Conservation (phyloP, 768 basidiomycete species). For the Kwoniella sp. region DNA sequence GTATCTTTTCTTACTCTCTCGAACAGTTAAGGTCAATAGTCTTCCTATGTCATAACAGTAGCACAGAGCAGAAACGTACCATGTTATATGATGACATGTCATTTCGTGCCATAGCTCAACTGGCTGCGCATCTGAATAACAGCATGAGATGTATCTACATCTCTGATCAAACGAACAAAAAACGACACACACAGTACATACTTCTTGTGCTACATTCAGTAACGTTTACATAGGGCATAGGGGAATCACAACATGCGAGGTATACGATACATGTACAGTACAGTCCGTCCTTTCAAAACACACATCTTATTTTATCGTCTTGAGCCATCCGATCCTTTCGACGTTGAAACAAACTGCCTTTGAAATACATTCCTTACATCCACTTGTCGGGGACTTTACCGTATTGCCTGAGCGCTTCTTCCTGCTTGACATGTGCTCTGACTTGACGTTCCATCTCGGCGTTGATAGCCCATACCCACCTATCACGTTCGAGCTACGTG, state of each 20-base stretch:
- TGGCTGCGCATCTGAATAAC: no score
- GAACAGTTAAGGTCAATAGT: no score
- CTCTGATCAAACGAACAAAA: no score
- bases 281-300: no score
- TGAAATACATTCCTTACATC: not conserved
- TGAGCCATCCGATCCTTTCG: not conserved
- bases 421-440: slow-evolving; percentile 66
- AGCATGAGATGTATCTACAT: no score
- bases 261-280: not conserved
- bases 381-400: slow-evolving; percentile 60
- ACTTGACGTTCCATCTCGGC: slow-evolving; percentile 82
- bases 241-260: not conserved
- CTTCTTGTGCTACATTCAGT: not conserved
- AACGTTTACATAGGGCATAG: not conserved
- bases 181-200: no score
- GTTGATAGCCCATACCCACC: slow-evolving; percentile 93
- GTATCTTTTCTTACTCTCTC: no score
- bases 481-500: slow-evolving; percentile 77
- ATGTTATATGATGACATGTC: no score
- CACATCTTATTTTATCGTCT: not conserved
- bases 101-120: no score
- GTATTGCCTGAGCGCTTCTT: slow-evolving; percentile 66
- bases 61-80: no score
- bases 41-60: no score
- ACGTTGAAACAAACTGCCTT: no score